Evolutionary conservation across 2,329 filamentous ascomycete genomes (phyloP).

Genomic region (Venturiaceae sp.): DNA sequence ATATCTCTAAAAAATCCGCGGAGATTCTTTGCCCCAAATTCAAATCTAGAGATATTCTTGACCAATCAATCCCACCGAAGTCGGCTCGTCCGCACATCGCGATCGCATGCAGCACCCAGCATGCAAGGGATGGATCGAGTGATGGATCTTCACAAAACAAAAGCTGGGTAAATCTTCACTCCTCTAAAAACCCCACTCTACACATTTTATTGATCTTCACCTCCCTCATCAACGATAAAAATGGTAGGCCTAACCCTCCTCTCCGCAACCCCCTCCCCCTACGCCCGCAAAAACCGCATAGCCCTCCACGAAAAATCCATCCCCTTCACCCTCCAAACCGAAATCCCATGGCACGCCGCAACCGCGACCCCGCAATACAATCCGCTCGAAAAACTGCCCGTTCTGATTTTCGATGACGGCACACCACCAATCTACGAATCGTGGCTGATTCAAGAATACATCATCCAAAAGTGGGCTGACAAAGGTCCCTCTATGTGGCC

Average conservation of each 20-base stretch:
- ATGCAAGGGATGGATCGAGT: no score
- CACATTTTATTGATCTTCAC: no score
- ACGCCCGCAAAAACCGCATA: conserved; percentile 32
- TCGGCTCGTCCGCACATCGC: no score
- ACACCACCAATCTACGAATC: conserved; percentile 21
- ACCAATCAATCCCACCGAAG: no score
- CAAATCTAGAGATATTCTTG: no score
- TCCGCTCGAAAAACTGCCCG: conserved; percentile 29
- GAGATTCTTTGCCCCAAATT: no score
- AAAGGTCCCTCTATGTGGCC: conserved; percentile 19
- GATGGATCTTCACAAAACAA: no score
- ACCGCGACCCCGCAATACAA: conserved; percentile 30
- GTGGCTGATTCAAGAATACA: conserved; percentile 26
- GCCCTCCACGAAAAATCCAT: conserved; percentile 27
- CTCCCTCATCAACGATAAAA: background rate
- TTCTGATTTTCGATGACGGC: conserved; percentile 18
- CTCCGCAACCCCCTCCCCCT: conserved; percentile 9
- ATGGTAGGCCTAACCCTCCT: background rate
- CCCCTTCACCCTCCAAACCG: conserved; percentile 29
- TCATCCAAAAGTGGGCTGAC: conserved; percentile 20
- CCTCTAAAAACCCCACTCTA: no score
- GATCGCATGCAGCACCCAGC: no score
- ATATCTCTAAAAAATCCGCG: no score
- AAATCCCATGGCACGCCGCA: conserved; percentile 27
- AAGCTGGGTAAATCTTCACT: no score